Percentiles rank a stretch among this genome's conserved stretches.
phyloP scores from a whole-genome alignment of 73 alveolate genomes.

The Durusdinium trenchii region DNA sequence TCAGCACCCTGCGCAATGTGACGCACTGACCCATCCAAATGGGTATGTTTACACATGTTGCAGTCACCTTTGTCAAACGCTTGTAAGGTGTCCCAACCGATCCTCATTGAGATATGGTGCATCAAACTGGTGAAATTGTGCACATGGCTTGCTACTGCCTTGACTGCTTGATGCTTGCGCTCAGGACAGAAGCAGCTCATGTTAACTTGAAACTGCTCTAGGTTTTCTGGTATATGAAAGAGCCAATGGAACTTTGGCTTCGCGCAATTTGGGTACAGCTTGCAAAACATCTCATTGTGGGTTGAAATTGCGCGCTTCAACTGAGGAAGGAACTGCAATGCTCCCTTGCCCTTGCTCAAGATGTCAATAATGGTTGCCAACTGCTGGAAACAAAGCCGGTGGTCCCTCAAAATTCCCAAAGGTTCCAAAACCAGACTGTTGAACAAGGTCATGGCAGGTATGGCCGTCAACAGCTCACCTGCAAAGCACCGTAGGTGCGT shows the following conservation, averaged over 20 bases:
- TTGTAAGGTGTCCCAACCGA: background rate
- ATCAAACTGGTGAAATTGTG: background rate
- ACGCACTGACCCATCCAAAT: background rate
- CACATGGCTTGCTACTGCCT: background rate
- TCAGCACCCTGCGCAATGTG: background rate
- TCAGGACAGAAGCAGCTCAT: background rate
- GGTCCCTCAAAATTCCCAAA: background rate
- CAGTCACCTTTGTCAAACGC: background rate
- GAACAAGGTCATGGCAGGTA: background rate
- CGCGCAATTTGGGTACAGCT: conserved; percentile 14
- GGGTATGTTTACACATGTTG: background rate
- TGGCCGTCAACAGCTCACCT: background rate
- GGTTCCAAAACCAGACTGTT: background rate
- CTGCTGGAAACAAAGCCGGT: background rate
- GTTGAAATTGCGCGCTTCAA: background rate
- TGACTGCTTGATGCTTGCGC: conserved; percentile 5
- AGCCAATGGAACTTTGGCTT: conserved; percentile 23
- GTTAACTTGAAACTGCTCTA: background rate
- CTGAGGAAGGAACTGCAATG: background rate
- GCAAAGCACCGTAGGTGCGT: background rate
- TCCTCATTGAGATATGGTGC: background rate
- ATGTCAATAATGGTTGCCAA: background rate
- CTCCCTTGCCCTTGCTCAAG: background rate
- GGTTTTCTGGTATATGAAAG: background rate
- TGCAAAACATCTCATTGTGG: background rate